Conservation (phyloP, 2,329 filamentous ascomycete genomes). For the Rutstroemia sp. region DNA sequence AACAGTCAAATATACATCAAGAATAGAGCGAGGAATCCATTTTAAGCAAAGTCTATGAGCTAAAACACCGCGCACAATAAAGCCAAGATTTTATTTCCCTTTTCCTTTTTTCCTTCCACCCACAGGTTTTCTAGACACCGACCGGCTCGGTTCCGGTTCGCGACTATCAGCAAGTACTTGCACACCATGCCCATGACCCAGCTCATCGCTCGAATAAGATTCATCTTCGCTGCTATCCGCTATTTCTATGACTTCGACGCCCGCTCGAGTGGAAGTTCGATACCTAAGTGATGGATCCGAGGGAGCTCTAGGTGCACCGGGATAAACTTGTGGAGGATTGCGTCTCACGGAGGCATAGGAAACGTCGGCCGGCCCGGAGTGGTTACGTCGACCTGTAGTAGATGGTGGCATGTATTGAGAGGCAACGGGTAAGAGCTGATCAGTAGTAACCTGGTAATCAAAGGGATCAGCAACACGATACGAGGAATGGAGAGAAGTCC, state of each 20-base stretch:
- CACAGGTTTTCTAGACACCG: background rate
- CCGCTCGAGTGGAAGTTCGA: slow-evolving; percentile 14
- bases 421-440: slow-evolving; percentile 22
- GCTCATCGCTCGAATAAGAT: slow-evolving; percentile 23
- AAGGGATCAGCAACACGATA: slow-evolving; percentile 29
- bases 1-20: too few species aligned
- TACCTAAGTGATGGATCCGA: slow-evolving; percentile 20
- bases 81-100: background rate
- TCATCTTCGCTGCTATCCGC: slow-evolving; percentile 14
- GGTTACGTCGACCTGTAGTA: slow-evolving; percentile 25
- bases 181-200: slow-evolving; percentile 25
- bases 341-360: slow-evolving; percentile 27
- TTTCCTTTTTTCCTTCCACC: background rate
- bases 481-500: slow-evolving; percentile 23
- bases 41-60: background rate
- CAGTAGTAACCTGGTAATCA: slow-evolving; percentile 31
- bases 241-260: slow-evolving; percentile 13
- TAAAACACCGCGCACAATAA: background rate
- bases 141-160: background rate
- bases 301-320: slow-evolving; percentile 14
- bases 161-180: slow-evolving; percentile 23
- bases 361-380: slow-evolving; percentile 30
- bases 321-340: slow-evolving; percentile 17
- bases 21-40: background rate
- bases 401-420: slow-evolving; percentile 29